These are phyloP conservation scores for Penicillium flavigenum DNA, from an alignment of 495 filamentous ascomycete genomes.

Conservation along the genomic window DNA sequence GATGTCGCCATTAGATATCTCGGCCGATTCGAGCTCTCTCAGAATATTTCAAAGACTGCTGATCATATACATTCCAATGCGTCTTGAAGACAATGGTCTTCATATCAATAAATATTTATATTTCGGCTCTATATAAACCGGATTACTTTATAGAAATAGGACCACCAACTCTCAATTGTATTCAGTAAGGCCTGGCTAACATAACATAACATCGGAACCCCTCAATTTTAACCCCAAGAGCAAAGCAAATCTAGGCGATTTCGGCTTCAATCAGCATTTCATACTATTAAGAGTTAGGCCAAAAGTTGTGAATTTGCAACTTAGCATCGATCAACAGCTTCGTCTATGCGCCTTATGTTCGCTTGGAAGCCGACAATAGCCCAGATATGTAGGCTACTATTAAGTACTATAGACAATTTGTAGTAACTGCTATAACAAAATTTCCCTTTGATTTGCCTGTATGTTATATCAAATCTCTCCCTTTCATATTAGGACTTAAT, in stretches of 20 bases:
- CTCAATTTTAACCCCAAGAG: background rate
- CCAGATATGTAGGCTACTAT: too few relatives aligned
- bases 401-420: too few relatives aligned
- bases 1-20: conserved; percentile 9
- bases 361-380: conserved; percentile 34
- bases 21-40: conserved; percentile 10
- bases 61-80: background rate
- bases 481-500: too few relatives aligned
- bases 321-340: conserved; percentile 35
- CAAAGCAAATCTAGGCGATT: conserved; percentile 12
- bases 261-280: conserved; percentile 35
- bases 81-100: background rate
- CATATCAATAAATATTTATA: too few relatives aligned
- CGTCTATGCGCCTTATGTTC: conserved; percentile 42
- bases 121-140: too few relatives aligned
- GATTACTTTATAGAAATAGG: too few relatives aligned
- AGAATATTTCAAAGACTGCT: background rate
- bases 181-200: too few relatives aligned
- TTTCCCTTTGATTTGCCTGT: too few relatives aligned
- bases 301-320: conserved; percentile 44
- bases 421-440: too few relatives aligned
- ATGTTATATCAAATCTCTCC: too few relatives aligned
- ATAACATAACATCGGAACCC: too few relatives aligned
- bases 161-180: too few relatives aligned
- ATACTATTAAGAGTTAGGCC: conserved; percentile 32